Evolutionary conservation across 106 monocot genomes (phyloP).

Genomic region (Posidonia australis): DNA sequence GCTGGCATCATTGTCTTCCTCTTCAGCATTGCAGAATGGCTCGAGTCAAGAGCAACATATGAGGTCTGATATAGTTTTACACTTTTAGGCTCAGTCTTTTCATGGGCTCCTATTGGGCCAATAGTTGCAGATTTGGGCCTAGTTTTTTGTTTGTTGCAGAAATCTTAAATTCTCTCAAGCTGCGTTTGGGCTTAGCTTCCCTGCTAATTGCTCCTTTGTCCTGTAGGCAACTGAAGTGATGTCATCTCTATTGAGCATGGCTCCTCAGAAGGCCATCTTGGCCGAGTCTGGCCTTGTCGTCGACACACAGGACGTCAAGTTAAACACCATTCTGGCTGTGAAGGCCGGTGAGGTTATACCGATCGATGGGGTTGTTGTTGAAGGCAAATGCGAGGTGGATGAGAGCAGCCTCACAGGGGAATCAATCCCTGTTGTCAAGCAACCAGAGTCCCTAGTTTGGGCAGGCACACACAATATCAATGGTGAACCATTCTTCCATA

Average conservation of each 20-base stretch:
- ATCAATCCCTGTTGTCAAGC: constrained; percentile 76
- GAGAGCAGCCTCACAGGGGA: constrained; percentile 85
- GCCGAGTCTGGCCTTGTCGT: constrained; percentile 57
- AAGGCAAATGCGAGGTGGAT: constrained; percentile 72
- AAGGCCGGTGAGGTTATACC: constrained; percentile 94
- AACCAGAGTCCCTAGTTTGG: constrained; percentile 61
- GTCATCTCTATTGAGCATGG: constrained; percentile 74
- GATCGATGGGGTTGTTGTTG: constrained; percentile 73
- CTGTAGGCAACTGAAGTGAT: constrained; percentile 66
- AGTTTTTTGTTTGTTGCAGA: no score
- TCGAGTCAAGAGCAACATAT: constrained; percentile 51
- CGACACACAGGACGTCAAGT: constrained; percentile 48
- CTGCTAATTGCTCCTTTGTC: neutral
- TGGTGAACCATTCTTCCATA: no score
- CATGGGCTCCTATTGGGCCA: no score
- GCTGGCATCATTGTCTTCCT: constrained; percentile 77
- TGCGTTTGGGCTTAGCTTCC: no score
- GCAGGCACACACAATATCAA: constrained; percentile 88
- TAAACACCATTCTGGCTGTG: constrained; percentile 54
- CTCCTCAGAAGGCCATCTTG: constrained; percentile 86
- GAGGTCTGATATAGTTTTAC: no score
- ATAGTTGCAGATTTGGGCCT: no score
- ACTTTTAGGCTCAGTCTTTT: no score
- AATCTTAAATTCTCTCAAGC: no score
- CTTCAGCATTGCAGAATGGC: constrained; percentile 73